Base-by-base conservation (phyloP, 2,329 filamentous ascomycete species). In the Dothistroma pini region DNA sequence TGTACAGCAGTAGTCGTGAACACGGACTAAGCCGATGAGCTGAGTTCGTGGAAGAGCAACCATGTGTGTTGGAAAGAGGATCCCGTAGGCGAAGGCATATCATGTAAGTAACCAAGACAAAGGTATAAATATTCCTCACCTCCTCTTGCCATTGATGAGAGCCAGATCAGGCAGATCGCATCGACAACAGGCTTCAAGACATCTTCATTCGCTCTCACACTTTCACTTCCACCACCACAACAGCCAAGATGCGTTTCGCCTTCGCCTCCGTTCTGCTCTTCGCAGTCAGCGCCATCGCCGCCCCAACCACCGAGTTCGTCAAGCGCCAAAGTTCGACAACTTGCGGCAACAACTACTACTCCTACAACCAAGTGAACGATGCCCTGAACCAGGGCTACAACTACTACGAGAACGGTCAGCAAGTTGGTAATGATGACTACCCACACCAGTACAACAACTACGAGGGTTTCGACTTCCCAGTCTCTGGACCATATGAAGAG, bases 401-500 rank as follows among this genome's bases (percentile, higher is more conserved):
- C 21, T 80, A 83, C 68, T 80, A 84, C 70, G 41, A 48, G 44
- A 53, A 63, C 58, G 64, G 59, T 61, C 63, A 75, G 56, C 65
- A 74, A 31, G 77, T 77, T 54, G 67, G 68, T 31, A 70, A 71
- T 1, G 75, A 74, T 48, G 69, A 77, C 44, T 73, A 71, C 62
- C 68, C 70, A 19, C 69, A 72, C 60, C 54, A 49, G 1, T 69
- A 67, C 68, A 70, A 70, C 64, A 68, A 67, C 62, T 60, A 54
- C 48, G 62, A 67, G 49, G 60, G 25, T 19, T 88, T 89, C 71
- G 74, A 77, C 47, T 88, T 89, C 71, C 66, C 77, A 1, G 80
- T 86, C 5, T 64, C 71, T 3, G 84, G 83, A 0, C 84, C 85
- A 0, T 89, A 84, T 71, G 81, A 86, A 62, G 86, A 89, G 73